These are phyloP conservation scores for Vaucheria bursata DNA, from an alignment of 352 stramenopile species.

Conservation along the genomic window DNA sequence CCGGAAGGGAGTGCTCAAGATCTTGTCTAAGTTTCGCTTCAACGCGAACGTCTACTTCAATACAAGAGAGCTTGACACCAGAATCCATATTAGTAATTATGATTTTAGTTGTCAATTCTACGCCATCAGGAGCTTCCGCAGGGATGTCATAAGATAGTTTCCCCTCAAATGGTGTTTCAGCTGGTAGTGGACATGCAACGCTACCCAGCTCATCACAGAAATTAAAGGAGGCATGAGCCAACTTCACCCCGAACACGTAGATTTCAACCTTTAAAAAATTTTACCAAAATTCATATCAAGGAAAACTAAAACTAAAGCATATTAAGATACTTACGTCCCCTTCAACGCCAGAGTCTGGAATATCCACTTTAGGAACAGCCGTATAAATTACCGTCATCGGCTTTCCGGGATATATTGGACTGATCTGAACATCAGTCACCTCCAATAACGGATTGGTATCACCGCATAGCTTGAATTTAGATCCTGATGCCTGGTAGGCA, in stretches of 20 bases:
- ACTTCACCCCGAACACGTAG: slow-evolving; percentile 9
- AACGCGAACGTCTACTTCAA: slow-evolving; percentile 5
- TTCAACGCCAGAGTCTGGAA: background rate
- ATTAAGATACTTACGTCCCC: background rate
- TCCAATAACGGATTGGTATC: background rate
- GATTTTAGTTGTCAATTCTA: slow-evolving; percentile 8
- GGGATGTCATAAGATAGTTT: slow-evolving; percentile 1
- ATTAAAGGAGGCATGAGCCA: slow-evolving; percentile 10
- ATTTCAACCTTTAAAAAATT: background rate
- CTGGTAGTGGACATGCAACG: slow-evolving; percentile 14
- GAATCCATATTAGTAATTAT: background rate
- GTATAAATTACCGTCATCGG: background rate
- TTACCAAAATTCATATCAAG: background rate
- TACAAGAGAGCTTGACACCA: background rate
- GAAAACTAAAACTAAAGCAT: background rate
- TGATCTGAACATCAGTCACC: background rate
- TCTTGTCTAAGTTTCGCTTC: background rate
- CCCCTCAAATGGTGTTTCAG: background rate
- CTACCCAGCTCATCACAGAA: slow-evolving; percentile 27
- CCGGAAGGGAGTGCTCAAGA: background rate
- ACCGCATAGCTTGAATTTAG: too few species aligned
- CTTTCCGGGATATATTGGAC: background rate
- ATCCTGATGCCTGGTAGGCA: too few species aligned
- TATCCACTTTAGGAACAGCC: background rate
- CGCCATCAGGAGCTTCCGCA: background rate